Evolutionary conservation across 2,329 filamentous ascomycete species (phyloP).

Genomic region (Fusarium nodosum): DNA sequence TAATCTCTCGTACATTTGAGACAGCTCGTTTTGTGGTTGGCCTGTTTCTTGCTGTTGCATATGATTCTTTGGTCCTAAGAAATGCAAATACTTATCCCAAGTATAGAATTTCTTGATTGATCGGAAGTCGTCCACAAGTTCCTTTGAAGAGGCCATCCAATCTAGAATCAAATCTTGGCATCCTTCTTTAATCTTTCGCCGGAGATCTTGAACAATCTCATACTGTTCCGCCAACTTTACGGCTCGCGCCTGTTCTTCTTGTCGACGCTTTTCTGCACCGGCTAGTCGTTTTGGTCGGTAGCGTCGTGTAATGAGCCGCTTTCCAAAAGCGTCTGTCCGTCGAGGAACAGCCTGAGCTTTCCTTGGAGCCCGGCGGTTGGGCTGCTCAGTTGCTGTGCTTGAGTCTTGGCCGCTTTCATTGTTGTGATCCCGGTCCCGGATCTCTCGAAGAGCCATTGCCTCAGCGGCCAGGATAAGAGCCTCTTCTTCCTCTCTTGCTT

Average conservation of each 20-base stretch:
- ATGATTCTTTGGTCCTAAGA: constrained; percentile 60
- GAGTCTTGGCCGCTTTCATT: constrained; percentile 7
- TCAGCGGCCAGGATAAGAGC: constrained; percentile 84
- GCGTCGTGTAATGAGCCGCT: constrained; percentile 54
- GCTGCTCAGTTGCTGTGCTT: constrained; percentile 5
- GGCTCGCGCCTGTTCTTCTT: constrained; percentile 60
- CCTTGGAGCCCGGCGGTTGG: constrained; percentile 29
- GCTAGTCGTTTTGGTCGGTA: constrained; percentile 63
- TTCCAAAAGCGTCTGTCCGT: constrained; percentile 28
- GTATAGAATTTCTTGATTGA: constrained; percentile 74
- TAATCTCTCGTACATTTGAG: constrained; percentile 69
- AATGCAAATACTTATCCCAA: constrained; percentile 74
- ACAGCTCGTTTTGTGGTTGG: constrained; percentile 60
- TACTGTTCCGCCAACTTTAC: constrained; percentile 59
- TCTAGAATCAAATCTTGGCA: constrained; percentile 59
- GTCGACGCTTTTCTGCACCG: constrained; percentile 59
- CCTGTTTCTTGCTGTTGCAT: constrained; percentile 39
- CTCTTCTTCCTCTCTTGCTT: constrained; percentile 77
- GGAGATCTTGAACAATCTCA: constrained; percentile 60
- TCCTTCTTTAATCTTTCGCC: constrained; percentile 58
- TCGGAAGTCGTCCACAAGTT: constrained; percentile 73
- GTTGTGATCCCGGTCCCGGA: constrained; percentile 52
- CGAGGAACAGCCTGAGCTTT: constrained; percentile 27
- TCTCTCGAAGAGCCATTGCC: constrained; percentile 74
- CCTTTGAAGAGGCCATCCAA: constrained; percentile 72